Conservation (phyloP, 495 filamentous ascomycete genomes). For the Podospora didyma region DNA sequence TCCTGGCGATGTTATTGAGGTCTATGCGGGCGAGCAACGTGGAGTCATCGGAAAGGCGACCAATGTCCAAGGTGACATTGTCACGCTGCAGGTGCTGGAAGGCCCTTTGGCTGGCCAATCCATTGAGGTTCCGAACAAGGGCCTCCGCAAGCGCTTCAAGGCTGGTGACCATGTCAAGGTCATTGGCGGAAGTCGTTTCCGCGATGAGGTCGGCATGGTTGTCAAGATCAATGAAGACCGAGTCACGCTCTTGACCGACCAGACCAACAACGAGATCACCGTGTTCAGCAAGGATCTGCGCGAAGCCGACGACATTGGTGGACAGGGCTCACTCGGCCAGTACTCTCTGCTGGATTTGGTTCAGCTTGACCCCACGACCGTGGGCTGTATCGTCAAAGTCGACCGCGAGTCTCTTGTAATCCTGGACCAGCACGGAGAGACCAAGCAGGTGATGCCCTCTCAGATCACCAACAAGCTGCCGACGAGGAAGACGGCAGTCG, state of each 20-base stretch:
- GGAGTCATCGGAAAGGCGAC: constrained; percentile 81
- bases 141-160: constrained; percentile 87
- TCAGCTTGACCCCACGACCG: constrained; percentile 87
- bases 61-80: constrained; percentile 87
- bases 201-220: constrained; percentile 95
- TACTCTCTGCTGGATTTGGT: constrained; percentile 92
- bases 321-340: constrained; percentile 70
- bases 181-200: constrained; percentile 88
- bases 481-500: constrained; percentile 74
- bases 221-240: constrained; percentile 85
- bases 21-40: constrained; percentile 93
- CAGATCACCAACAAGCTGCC: constrained; percentile 85
- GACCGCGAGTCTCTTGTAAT: constrained; percentile 88
- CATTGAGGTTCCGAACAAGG: constrained; percentile 89
- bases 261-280: constrained; percentile 86
- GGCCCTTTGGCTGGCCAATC: constrained; percentile 77
- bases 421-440: constrained; percentile 83
- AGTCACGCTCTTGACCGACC: constrained; percentile 87
- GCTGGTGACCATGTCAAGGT: constrained; percentile 98
- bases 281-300: constrained; percentile 97
- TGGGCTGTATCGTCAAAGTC: constrained; percentile 90
- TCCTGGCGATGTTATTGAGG: constrained; percentile 89
- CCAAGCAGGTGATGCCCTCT: constrained; percentile 77
- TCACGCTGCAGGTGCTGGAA: constrained; percentile 80
- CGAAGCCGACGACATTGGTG: constrained; percentile 85